Conservation (phyloP, 2,329 filamentous ascomycete genomes). For the Xylariomycetidae sp. region DNA sequence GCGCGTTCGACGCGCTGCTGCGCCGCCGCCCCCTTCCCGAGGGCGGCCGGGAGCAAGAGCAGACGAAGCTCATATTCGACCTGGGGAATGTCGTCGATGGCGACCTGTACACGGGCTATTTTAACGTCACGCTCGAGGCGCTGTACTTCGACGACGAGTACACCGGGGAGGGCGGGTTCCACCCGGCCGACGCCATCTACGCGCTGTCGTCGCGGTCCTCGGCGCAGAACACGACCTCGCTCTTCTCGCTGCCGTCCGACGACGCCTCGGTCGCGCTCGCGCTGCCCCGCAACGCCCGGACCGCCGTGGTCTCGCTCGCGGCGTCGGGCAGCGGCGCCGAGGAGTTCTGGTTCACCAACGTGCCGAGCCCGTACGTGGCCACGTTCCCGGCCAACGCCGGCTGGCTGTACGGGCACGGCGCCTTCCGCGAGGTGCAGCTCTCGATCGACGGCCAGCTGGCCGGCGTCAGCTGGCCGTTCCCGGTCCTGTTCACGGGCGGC, state of each 20-base stretch:
- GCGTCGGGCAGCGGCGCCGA: conserved; percentile 61
- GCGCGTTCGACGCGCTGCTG: conserved; percentile 49
- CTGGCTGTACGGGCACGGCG: conserved; percentile 54
- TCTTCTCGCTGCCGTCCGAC: conserved; percentile 50
- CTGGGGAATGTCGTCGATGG: conserved; percentile 52
- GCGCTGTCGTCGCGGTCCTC: conserved; percentile 41
- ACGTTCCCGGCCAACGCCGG: conserved; percentile 49
- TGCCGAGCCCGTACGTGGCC: conserved; percentile 49
- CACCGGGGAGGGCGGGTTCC: conserved; percentile 18
- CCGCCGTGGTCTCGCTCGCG: conserved; percentile 58
- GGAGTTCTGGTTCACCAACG: conserved; percentile 69
- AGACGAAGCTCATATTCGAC: conserved; percentile 58
- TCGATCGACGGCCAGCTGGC: conserved; percentile 58
- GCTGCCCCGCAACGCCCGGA: conserved; percentile 52
- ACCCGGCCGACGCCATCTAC: conserved; percentile 25
- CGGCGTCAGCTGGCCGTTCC: conserved; percentile 65
- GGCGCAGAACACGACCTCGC: conserved; percentile 42
- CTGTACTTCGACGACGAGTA: conserved; percentile 37
- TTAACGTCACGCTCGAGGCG: conserved; percentile 56
- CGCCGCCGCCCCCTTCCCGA: no score
- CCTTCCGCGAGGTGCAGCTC: conserved; percentile 64
- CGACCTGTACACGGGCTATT: conserved; percentile 53
- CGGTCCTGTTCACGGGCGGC: conserved; percentile 65
- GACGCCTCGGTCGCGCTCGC: conserved; percentile 43
- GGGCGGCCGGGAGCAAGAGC: conserved; percentile 30